phyloP scores from a whole-genome alignment of 805 yeast genomes.

The Candida methanosorbosa region DNA sequence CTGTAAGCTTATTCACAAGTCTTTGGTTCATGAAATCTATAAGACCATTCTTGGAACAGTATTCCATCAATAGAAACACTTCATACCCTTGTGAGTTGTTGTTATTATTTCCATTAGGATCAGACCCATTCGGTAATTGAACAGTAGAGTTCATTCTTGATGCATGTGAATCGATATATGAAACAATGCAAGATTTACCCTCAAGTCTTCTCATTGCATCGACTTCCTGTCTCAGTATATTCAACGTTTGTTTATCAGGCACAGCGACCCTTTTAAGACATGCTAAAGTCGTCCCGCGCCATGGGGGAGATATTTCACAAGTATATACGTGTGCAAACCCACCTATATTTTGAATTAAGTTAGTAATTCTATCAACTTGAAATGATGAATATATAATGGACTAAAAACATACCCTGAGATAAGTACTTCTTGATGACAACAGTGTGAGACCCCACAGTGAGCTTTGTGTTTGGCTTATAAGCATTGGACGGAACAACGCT shows the following conservation, averaged over 20 bases:
- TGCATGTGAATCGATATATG: conserved; percentile 94
- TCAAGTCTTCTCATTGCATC: conserved; percentile 90
- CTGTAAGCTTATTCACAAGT: conserved; percentile 55
- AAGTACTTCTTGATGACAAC: conserved; percentile 63
- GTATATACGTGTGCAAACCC: conserved; percentile 96
- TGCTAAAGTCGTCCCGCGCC: conserved; percentile 47
- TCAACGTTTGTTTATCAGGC: conserved; percentile 79
- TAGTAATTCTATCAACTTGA: too few relatives aligned
- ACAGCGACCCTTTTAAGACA: conserved; percentile 94
- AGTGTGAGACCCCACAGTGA: conserved; percentile 79
- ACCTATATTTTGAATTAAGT: conserved; percentile 18
- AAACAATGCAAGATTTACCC: conserved; percentile 74
- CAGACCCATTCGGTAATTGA: background rate
- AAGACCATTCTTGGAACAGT: conserved; percentile 64
- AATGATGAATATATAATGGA: background rate
- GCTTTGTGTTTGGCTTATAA: conserved; percentile 65
- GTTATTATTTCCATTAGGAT: background rate
- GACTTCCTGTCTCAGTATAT: conserved; percentile 84
- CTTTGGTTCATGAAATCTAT: conserved; percentile 77
- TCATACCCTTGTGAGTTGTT: conserved; percentile 48
- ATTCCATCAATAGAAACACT: conserved; percentile 75
- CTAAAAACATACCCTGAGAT: conserved; percentile 52
- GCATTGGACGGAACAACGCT: conserved; percentile 37
- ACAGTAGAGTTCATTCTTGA: conserved; percentile 40
- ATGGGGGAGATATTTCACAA: conserved; percentile 58